A percentile compares a stretch with the other conserved stretches of the same genome.
phyloP scores from a whole-genome alignment of 2,329 filamentous ascomycete genomes.

The Sarocladiaceae sp. region DNA sequence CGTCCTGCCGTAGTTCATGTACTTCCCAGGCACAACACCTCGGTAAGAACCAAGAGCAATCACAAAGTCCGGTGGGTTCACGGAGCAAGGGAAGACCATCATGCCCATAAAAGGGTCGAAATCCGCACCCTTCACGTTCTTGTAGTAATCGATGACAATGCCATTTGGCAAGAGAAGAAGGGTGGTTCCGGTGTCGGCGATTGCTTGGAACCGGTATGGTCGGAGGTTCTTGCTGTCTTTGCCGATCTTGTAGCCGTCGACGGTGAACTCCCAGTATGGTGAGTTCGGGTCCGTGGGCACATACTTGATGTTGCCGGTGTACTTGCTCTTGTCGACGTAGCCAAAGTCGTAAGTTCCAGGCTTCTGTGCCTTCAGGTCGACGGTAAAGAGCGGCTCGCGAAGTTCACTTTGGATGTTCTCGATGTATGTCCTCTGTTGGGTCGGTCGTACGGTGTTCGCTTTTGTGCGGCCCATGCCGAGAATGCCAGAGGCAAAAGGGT shows the following conservation, averaged over 20 bases:
- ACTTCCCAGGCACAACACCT: constrained; percentile 30
- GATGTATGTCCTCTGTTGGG: constrained; percentile 27
- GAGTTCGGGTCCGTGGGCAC: constrained; percentile 43
- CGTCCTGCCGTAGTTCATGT: constrained; percentile 31
- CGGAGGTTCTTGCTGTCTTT: constrained; percentile 16
- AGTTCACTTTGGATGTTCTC: constrained; percentile 28
- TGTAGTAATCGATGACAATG: constrained; percentile 57
- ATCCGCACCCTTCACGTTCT: constrained; percentile 45
- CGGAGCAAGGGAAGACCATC: constrained; percentile 53
- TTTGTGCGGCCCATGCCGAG: constrained; percentile 28
- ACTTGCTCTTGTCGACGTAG: constrained; percentile 51
- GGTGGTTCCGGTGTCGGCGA: constrained; percentile 69
- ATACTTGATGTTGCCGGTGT: constrained; percentile 55
- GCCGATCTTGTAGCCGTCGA: constrained; percentile 53
- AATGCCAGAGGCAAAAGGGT: constrained; percentile 31
- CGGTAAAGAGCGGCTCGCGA: constrained; percentile 30
- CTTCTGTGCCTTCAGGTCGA: constrained; percentile 26
- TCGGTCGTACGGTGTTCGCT: constrained; percentile 29
- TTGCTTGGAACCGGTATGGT: constrained; percentile 30
- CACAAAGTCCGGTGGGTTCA: constrained; percentile 40
- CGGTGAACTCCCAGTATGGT: constrained; percentile 60
- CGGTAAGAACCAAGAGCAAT: constrained; percentile 30
- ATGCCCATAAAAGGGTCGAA: constrained; percentile 44
- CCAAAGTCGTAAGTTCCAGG: constrained; percentile 37
- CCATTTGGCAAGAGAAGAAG: constrained; percentile 54